phyloP scores from a whole-genome alignment of 1,284 basidiomycete genomes.

The Xerocomus nothofagi region DNA sequence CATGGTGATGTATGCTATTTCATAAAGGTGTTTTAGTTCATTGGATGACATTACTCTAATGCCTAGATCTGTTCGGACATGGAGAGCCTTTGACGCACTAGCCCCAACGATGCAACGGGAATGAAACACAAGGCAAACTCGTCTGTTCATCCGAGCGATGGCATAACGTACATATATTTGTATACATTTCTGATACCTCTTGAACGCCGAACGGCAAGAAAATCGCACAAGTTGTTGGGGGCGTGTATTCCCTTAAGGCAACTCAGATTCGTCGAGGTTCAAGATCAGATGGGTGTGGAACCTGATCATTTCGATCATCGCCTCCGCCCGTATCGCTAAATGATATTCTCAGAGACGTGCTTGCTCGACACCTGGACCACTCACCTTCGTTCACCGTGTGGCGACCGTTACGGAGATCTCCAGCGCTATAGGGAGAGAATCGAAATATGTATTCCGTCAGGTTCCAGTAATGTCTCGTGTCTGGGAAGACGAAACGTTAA shows the following conservation, averaged over 20 bases:
- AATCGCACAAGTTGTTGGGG: background rate
- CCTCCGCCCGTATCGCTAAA: constrained; percentile 20
- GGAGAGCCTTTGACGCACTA: too few species aligned
- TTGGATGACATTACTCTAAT: constrained; percentile 8
- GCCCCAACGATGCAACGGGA: too few species aligned
- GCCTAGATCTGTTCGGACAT: too few species aligned
- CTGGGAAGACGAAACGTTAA: constrained; percentile 21
- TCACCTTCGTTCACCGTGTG: constrained; percentile 57
- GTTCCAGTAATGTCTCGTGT: constrained; percentile 49
- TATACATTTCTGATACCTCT: too few species aligned
- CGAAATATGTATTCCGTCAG: constrained; percentile 51
- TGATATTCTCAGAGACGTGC: background rate
- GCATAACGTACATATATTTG: background rate
- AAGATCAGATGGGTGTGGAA: constrained; percentile 31
- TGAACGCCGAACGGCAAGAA: background rate
- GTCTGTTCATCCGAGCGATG: too few species aligned
- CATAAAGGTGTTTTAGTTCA: constrained; percentile 25
- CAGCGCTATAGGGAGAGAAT: too few species aligned
- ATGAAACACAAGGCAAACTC: too few species aligned
- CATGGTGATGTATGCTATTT: constrained; percentile 17
- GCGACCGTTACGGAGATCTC: too few species aligned
- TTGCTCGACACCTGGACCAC: background rate
- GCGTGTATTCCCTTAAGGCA: constrained; percentile 4
- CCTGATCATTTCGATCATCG: constrained; percentile 22
- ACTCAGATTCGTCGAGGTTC: constrained; percentile 25